Percentiles rank a stretch among this genome's conserved stretches.
Evolutionary conservation across 352 stramenopile species (phyloP).

Genomic region (Elongisporangium senticosum): DNA sequence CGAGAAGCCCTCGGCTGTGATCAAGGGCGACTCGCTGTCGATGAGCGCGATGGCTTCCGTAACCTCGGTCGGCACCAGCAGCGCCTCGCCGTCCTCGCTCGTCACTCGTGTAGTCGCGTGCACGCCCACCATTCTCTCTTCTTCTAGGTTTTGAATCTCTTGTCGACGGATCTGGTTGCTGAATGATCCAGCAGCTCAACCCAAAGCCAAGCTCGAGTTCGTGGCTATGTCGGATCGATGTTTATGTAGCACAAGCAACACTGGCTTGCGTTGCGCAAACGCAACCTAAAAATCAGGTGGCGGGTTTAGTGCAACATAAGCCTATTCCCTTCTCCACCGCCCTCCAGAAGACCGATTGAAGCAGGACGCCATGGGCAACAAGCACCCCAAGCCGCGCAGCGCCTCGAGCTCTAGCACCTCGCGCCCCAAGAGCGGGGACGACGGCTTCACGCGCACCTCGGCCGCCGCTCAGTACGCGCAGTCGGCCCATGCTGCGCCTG

Average conservation of each 20-base stretch:
- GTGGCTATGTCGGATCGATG: not conserved
- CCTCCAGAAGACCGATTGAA: not conserved
- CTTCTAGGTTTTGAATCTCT: not conserved
- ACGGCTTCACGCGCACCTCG: slow-evolving; percentile 7
- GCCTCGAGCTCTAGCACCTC: slow-evolving; percentile 13
- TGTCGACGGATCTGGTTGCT: not conserved
- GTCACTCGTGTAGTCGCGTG: slow-evolving; percentile 49
- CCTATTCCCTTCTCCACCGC: not conserved
- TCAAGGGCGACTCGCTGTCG: slow-evolving; percentile 46
- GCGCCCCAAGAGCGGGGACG: slow-evolving; percentile 9
- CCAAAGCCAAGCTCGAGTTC: not conserved
- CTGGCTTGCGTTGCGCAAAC: not conserved
- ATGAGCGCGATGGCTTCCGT: slow-evolving; percentile 57
- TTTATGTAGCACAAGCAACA: not conserved
- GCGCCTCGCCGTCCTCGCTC: slow-evolving; percentile 26
- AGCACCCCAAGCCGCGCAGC: slow-evolving; percentile 58
- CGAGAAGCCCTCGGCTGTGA: slow-evolving; percentile 51
- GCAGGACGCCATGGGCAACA: slow-evolving; percentile 64
- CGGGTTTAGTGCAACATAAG: not conserved
- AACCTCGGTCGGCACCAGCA: slow-evolving; percentile 38
- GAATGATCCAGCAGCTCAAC: not conserved
- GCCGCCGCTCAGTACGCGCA: slow-evolving; percentile 4
- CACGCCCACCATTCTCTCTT: slow-evolving; percentile 24
- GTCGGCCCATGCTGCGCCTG: slow-evolving; percentile 2
- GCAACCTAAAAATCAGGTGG: slow-evolving; percentile 1